Conservation (phyloP, 495 filamentous ascomycete species). For the Mytilinidion resinicola region DNA sequence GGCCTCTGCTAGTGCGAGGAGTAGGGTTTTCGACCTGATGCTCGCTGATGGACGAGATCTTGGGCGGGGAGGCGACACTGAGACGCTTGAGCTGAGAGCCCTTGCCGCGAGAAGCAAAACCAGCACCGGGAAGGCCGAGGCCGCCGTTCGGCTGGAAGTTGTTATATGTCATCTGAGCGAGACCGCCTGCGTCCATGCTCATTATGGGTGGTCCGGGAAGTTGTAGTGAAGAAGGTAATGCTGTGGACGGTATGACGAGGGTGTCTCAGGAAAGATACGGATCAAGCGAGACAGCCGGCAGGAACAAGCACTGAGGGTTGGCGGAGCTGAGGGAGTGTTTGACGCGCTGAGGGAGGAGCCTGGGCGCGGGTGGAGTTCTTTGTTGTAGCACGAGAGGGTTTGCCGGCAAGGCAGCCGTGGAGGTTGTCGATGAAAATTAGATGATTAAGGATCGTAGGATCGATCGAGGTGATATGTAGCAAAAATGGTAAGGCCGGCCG, state of each 20-base stretch:
- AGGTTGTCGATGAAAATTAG: constrained; percentile 15
- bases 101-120: constrained; percentile 76
- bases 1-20: constrained; percentile 88
- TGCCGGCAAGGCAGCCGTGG: constrained; percentile 13
- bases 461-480: not conserved
- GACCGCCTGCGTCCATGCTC: constrained; percentile 98
- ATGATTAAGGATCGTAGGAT: constrained; percentile 30
- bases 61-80: constrained; percentile 53
- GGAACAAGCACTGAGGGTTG: constrained; percentile 4
- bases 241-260: constrained; percentile 21
- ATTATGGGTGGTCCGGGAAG: constrained; percentile 34
- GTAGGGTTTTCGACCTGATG: constrained; percentile 58
- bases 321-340: constrained; percentile 9
- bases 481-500: constrained; percentile 10
- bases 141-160: constrained; percentile 54
- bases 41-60: constrained; percentile 63
- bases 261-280: constrained; percentile 21
- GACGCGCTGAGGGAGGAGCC: constrained; percentile 1
- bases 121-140: constrained; percentile 66
- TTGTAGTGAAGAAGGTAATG: constrained; percentile 9
- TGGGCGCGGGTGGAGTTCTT: not conserved
- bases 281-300: constrained; percentile 12
- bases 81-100: constrained; percentile 81
- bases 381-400: constrained; percentile 12
- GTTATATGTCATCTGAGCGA: constrained; percentile 98